Base-by-base conservation (phyloP, 768 basidiomycete species). In the Rhizopogon vesiculosus region DNA sequence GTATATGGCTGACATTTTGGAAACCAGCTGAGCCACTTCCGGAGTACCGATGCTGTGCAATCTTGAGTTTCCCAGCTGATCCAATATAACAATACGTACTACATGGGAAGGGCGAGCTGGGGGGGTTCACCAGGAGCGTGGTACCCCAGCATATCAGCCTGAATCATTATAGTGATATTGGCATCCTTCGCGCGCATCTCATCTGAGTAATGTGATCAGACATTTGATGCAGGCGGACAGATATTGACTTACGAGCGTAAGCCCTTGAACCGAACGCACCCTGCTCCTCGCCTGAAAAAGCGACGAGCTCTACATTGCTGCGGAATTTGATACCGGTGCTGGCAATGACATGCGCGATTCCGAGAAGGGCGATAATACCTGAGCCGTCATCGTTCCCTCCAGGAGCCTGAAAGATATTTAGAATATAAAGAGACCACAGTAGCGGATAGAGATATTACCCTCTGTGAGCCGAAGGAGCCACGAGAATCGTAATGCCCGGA, bases 201-300 rank as follows among this genome's bases (percentile, higher is more conserved):
- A 18, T 73, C 89, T 91, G 61, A 1, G 44, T 16, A 39, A 29
- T 19, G 8, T 10, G 28, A 28, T 61, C 42, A 52, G 19, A 31
- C 25, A 38, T 41, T 6, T 2, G n/a, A 33, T 44, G 55, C 22
- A 22, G 22, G 22, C 2, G 22, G 22, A 22, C 22, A 22, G 2
- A 18, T 43, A 4, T 33, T n/a, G 33, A 76, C 88, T 66, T 66
- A 91, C 91, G 74, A 13, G 93, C 86, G 67, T 94, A 95, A 7
- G 85, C 84, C 59, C 70, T 80, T 19, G 87, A 91, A 28, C 94
- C 94, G 15, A 82, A 67, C 15, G 94, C 71, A 4, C 94, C 94
- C 65, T 97, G 94, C 62, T 97, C 94, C 66, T 97, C 94, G 5
- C 93, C 94, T 2, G 92, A 87, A 62, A 96, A 96, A 48, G 86